These are phyloP conservation scores for Cicer chorassanicum DNA, from an alignment of 306 rosid genomes.

Conservation along the genomic window DNA sequence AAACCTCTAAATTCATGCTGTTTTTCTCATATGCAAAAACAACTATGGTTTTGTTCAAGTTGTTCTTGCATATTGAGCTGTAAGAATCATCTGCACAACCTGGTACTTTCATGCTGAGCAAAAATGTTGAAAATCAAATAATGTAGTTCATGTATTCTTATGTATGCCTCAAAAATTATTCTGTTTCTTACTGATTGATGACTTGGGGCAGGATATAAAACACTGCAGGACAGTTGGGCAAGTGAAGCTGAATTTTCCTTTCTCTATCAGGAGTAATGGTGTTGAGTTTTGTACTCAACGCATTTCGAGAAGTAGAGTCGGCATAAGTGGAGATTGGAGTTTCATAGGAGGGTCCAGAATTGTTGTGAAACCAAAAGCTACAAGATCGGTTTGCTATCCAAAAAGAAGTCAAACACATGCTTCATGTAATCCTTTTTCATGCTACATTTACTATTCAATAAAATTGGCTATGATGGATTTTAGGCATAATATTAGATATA, in stretches of 20 bases:
- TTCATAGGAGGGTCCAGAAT: constrained; percentile 79
- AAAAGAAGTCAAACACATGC: constrained; percentile 58
- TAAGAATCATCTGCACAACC: not conserved
- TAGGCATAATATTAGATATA: too few species aligned
- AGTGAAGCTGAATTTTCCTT: constrained; percentile 43
- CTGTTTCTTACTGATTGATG: constrained; percentile 52
- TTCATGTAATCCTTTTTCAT: constrained; percentile 66
- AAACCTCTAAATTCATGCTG: constrained; percentile 16
- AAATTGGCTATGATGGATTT: too few species aligned
- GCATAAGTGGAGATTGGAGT: constrained; percentile 64
- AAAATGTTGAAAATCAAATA: constrained; percentile 3
- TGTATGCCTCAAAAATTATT: constrained; percentile 24
- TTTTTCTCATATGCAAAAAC: constrained; percentile 11
- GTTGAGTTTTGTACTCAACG: constrained; percentile 50
- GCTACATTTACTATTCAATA: not conserved
- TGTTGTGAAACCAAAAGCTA: constrained; percentile 58
- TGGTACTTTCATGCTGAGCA: not conserved
- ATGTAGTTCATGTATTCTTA: constrained; percentile 17
- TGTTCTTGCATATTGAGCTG: constrained; percentile 21
- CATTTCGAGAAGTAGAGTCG: constrained; percentile 41
- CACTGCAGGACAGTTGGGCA: constrained; percentile 46
- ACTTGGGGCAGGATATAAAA: constrained; percentile 54
- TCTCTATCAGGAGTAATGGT: constrained; percentile 51
- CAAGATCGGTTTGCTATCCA: constrained; percentile 45
- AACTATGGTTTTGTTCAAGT: constrained; percentile 20